Evolutionary conservation across 805 yeast genomes (phyloP), one percentile per base, ranked within the genome.

Genomic region (Ogataea naganishii): DNA sequence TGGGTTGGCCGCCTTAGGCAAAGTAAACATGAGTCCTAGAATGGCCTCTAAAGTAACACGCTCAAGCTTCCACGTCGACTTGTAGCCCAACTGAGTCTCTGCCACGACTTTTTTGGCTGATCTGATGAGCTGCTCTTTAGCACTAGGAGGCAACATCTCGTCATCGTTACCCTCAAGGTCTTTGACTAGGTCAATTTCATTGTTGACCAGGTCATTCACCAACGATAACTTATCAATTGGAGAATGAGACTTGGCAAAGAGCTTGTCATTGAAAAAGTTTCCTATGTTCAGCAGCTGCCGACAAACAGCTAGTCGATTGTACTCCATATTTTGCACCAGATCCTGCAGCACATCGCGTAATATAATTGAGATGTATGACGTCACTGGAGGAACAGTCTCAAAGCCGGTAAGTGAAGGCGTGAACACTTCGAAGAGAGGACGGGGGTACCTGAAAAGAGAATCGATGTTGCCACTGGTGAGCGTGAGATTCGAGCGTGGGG

Each of bases 41-140:
- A 88, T 74, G 25, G 82, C 73, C 49, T 92, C 96, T 20, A 88
- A 69, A 0, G 89, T 83, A 23, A 88, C 64, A 50, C 88, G 96
- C 55, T 92, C 98, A 35, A 86, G 71, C 51, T 92, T 92, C 81
- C 83, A 85, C 0, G 95, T 85, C 1, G 94, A 72, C 13, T 35
- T 41, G 31, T 37, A 43, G 15, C 62, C 60, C 13, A 53, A 49
- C 13, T 58, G 53, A 37, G 62, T 58, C 27, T 66, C 64, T 28
- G 53, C 52, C 19, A 58, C 55, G 11, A 61, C 56, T 15, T 57
- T 60, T 26, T 59, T 56, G 0, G 56, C 53, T 12, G 54, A 50
- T 15, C 39, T 34, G 13, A 56, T 40, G 49, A 56, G 47, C 18
- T 48, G 40, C 3, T 26, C 23, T 23, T 46, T 52, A 25, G 43